Percentiles rank a stretch among this genome's conserved stretches.
These are phyloP conservation scores for Lathyrus tuberosus DNA, from an alignment of 306 rosid species.

Conservation along the genomic window DNA sequence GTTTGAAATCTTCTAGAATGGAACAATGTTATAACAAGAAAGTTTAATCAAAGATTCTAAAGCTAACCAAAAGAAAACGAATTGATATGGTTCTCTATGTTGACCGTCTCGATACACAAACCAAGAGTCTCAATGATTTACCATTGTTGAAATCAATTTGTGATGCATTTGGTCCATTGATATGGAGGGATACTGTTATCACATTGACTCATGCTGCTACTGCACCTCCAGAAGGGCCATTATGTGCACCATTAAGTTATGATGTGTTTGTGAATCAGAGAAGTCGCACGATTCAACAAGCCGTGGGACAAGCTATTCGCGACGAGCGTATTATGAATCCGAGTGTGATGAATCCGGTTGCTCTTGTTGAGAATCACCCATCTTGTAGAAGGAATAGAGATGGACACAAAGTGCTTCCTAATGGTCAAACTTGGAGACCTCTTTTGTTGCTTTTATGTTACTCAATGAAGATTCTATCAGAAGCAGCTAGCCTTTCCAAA, in stretches of 20 bases:
- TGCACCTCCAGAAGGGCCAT: conserved; percentile 95
- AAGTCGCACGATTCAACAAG: conserved; percentile 79
- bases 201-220: conserved; percentile 88
- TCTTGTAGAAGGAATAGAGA: conserved; percentile 88
- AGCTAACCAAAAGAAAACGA: too few relatives aligned
- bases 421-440: conserved; percentile 92
- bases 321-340: conserved; percentile 79
- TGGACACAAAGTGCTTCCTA: conserved; percentile 94
- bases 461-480: conserved; percentile 86
- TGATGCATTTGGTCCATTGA: conserved; percentile 68
- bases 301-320: conserved; percentile 86
- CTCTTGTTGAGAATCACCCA: conserved; percentile 91
- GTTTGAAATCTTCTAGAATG: too few relatives aligned
- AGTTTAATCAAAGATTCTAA: too few relatives aligned
- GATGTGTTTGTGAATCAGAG: conserved; percentile 87
- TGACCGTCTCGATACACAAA: conserved; percentile 80
- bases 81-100: too few relatives aligned
- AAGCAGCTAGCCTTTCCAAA: conserved; percentile 67
- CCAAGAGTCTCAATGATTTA: conserved; percentile 82
- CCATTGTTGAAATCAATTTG: conserved; percentile 72
- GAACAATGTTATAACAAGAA: too few relatives aligned
- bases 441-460: conserved; percentile 76
- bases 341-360: conserved; percentile 71
- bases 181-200: conserved; percentile 74
- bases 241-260: too few relatives aligned